phyloP scores from a whole-genome alignment of 1,284 basidiomycete species.

The Sutorius eximius region DNA sequence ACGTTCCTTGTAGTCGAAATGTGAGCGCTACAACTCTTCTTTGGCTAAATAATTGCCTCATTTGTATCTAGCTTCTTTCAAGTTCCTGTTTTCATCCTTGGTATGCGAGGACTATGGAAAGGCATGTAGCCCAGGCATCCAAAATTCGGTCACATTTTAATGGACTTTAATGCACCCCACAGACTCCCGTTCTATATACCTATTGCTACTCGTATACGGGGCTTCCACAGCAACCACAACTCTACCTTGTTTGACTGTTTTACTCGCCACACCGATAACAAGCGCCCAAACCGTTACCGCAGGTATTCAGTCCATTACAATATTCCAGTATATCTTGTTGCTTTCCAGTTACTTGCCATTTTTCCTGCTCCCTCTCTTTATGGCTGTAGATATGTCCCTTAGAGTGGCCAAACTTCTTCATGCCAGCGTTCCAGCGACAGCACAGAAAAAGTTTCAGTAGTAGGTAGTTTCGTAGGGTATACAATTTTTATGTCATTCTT shows the following conservation, averaged over 20 bases:
- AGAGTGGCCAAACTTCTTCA: conserved; percentile 33
- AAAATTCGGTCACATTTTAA: not conserved
- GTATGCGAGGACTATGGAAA: conserved; percentile 63
- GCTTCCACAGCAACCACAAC: conserved; percentile 79
- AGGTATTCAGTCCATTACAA: conserved; percentile 41
- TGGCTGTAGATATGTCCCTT: conserved; percentile 70
- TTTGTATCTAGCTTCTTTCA: conserved; percentile 59
- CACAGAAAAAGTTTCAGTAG: conserved; percentile 23
- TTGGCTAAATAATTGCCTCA: conserved; percentile 22
- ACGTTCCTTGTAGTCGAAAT: conserved; percentile 62
- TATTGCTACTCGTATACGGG: conserved; percentile 68
- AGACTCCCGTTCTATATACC: conserved; percentile 51
- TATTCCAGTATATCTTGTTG: conserved; percentile 51
- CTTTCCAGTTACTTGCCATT: conserved; percentile 76
- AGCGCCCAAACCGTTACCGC: conserved; percentile 35
- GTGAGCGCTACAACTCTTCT: conserved; percentile 33
- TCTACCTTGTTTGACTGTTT: conserved; percentile 63
- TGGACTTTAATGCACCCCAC: conserved; percentile 1
- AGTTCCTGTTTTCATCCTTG: conserved; percentile 72
- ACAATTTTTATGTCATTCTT: too few species aligned
- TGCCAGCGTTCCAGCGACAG: not conserved
- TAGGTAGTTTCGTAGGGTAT: not conserved
- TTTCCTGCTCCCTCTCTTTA: conserved; percentile 66
- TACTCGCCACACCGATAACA: conserved; percentile 50
- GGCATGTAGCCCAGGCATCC: conserved; percentile 38